Base-by-base conservation (phyloP, 2,329 filamentous ascomycete genomes). In the Nemania sp. region DNA sequence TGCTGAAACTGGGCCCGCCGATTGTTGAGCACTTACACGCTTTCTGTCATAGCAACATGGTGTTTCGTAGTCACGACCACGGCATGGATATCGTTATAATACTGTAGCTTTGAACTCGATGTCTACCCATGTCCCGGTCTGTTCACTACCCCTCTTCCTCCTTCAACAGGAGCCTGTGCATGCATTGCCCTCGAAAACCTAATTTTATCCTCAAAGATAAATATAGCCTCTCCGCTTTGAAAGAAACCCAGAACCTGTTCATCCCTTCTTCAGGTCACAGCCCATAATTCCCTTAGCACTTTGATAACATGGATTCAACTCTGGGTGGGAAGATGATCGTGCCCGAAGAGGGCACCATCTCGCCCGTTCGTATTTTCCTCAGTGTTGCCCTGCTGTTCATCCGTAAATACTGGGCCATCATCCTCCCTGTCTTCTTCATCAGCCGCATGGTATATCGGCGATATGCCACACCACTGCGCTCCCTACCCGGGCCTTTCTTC, bases 381-480 rank as follows among this genome's bases (percentile, higher is more conserved):
- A 62, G 61, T 12, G 61, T 70, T 1, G 61, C 67, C 1, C 58
- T 73, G 9, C 50, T 62, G 1, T 66, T 72, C 43, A 65, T 71
- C 20, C 65, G 63, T 34, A 61, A 65, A 15, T 69, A 74, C 47
- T 66, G 70, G 46, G 58, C 61, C 8, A 61, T 70, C 6, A 59
- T 70, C 2, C 51, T 70, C n/a, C 66, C 66, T 0, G 41, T 62
- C 7, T 63, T 70, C 49, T 55, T 72, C 15, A 46, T 64, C 26
- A 22, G 61, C n/a, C 64, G 72, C 3, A 60, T 70, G 36, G 42
- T 61, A 2, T 69, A 68, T 30, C 68, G 66, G 22, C 65, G 70
- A 1, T 75, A 74, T 47, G 68, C 67, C 65, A 65, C 66, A 0
- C 65, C 67, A 0, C 53, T 69, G 14, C 66, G 67, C 22, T 55